These are phyloP conservation scores for Suillus hirtellus DNA, from an alignment of 768 basidiomycete genomes.

Conservation along the genomic window DNA sequence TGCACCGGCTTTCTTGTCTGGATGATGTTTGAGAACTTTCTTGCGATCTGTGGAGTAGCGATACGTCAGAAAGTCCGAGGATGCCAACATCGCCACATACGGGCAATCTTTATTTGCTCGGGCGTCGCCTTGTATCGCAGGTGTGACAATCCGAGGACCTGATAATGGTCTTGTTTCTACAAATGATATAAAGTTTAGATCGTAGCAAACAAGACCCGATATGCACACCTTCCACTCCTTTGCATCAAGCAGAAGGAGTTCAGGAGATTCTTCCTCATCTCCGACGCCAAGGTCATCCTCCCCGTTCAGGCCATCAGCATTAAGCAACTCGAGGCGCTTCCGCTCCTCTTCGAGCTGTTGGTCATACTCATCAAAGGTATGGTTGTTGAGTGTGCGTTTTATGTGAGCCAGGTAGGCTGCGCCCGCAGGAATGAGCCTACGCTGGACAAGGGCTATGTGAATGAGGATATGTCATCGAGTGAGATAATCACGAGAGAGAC, in stretches of 20 bases:
- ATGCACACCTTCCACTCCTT: conserved; percentile 93
- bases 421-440: conserved; percentile 79
- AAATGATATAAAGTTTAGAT: conserved; percentile 8
- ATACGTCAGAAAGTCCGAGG: conserved; percentile 3
- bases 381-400: conserved; percentile 68
- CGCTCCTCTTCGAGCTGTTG: conserved; percentile 56
- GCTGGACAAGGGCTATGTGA: conserved; percentile 40
- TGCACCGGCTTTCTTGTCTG: conserved; percentile 87
- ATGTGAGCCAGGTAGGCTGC: conserved; percentile 85
- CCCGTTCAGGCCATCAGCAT: conserved; percentile 44
- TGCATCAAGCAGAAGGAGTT: conserved; percentile 77
- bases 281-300: conserved; percentile 93
- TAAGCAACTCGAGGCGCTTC: conserved; percentile 50
- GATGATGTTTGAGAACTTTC: conserved; percentile 98
- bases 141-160: conserved; percentile 91
- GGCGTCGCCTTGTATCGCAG: conserved; percentile 83
- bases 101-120: conserved; percentile 95
- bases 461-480: conserved; percentile 1
- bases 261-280: conserved; percentile 79
- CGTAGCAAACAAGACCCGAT: conserved; percentile 1
- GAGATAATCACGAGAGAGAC: conserved; percentile 14
- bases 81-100: conserved; percentile 50
- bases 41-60: conserved; percentile 70
- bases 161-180: conserved; percentile 98
- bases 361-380: conserved; percentile 86